Evolutionary conservation across 805 yeast genomes (phyloP).

Genomic region (Metschnikowia proteae): DNA sequence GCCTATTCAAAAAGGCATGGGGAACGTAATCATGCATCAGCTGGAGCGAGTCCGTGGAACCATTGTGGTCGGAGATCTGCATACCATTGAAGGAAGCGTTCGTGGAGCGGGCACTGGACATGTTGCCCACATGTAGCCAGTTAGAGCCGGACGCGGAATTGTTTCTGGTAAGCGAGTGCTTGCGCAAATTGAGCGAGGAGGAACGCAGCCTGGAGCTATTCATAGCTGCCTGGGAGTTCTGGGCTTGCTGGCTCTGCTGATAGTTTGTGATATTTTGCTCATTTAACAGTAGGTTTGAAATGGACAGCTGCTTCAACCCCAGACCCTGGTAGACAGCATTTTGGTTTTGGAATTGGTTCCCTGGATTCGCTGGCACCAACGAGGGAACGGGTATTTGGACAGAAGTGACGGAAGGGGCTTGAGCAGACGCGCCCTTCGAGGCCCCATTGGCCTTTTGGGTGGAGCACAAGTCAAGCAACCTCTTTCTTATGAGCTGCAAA

Average conservation of each 20-base stretch:
- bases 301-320: constrained; percentile 35
- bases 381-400: constrained; percentile 14
- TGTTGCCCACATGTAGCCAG: constrained; percentile 45
- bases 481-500: constrained; percentile 38
- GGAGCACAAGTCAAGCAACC: constrained; percentile 39
- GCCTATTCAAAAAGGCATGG: constrained; percentile 33
- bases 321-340: constrained; percentile 16
- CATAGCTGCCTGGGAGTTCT: constrained; percentile 10
- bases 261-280: constrained; percentile 36
- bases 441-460: constrained; percentile 15
- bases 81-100: constrained; percentile 21
- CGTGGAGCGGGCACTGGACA: constrained; percentile 23
- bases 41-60: constrained; percentile 40
- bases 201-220: constrained; percentile 30
- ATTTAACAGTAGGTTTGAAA: constrained; percentile 38
- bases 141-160: constrained; percentile 33
- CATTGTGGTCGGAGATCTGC: constrained; percentile 21
- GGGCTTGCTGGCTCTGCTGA: constrained; percentile 17
- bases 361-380: constrained; percentile 1
- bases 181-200: constrained; percentile 36
- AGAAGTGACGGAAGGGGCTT: constrained; percentile 9
- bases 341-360: background rate
- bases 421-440: constrained; percentile 8
- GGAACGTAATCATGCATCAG: constrained; percentile 45
- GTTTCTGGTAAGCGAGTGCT: constrained; percentile 42